Evolutionary conservation across 2,329 filamentous ascomycete genomes (phyloP), one percentile per base, ranked within the genome.

Genomic region (Fusarium humuli): DNA sequence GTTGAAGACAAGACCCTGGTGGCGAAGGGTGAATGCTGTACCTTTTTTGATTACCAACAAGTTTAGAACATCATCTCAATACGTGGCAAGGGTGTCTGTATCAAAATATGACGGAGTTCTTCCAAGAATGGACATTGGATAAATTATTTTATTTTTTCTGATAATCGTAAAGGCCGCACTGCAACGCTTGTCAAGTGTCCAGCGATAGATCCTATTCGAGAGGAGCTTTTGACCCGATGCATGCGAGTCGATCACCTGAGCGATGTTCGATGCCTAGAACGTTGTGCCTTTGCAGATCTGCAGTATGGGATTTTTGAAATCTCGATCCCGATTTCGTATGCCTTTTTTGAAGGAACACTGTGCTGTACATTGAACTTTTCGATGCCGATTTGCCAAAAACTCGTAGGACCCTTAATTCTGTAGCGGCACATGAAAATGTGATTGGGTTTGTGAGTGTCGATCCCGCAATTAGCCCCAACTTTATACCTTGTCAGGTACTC

Each of bases 31-130:
- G 40, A 29, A 23, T 46, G 7, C 8, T 27, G 54, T 45, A 29
- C 34, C 42, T 48, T 56, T 37, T 64, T 69, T 53, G 59, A 25
- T 48, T 63, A 61, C 42, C 30, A 40, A 12, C 42, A 34, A 23
- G 50, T 68, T 22, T 65, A 57, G 37, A 61, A 25, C n/a, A 47
- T 58, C 13, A 48, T 32, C 13, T 57, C 32, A n/a, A 30, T 49
- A 46, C 23, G 42, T 69, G 60, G 65, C 40, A 50, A 61, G 55
- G 65, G 58, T 50, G 63, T 66, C 44, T 42, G 44, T 61, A 67
- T 50, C 30, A 67, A n/a, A 67, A 61, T 55, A 54, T 30, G 46
- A 66, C 25, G 44, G 42, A 41, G 37, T 20, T 46, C 45, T 7
- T 48, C 32, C 50, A 13, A 53, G 20, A 10, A 37, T 34, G 14